Evolutionary conservation across 352 stramenopile genomes (phyloP), one percentile per base, ranked within the genome.

Genomic region (Pythium apleroticum): DNA sequence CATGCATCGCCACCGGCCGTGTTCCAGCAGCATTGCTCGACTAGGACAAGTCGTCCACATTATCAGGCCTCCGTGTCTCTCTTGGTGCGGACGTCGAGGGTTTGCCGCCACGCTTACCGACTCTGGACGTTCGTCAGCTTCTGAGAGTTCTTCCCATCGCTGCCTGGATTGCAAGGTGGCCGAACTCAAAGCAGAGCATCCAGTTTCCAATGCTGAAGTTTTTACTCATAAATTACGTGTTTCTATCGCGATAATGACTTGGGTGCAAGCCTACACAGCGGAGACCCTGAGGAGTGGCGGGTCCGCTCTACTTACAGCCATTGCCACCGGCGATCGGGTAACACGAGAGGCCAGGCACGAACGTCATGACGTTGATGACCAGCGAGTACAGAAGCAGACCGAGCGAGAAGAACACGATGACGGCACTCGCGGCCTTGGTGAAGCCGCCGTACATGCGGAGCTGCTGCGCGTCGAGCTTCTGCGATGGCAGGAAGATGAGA

Each of bases 391-490:
- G 6, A 2, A 74, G 54, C 33, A 74, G 56, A 19, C 48, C 39
- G 39, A 61, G 37, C 50, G 57, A 69, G 53, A 68, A 65, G 10
- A 72, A 15, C 22, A 73, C 59, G 20, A 76, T 71, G 10, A 71
- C 37, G 10, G 50, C 41, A 35, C 62, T 67, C 8, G 66, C 70
- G 14, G 59, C 56, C 59, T 73, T 70, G 50, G 62, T 74, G 53
- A 75, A 77, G 46, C 71, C 71, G 27, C 71, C 71, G 61, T 77
- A 77, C 62, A 72, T 74, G 39, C 71, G 71, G 7, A 72, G 66
- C 58, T 77, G 71, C 58, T 77, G 71, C 7, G 71, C 71, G 25
- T 77, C 71, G 11, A 77, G 61, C 68, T 77, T 77, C 59, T 77
- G 71, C 17, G 20, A 57, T 8, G 71, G 71, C 52, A 77, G 48